Base-by-base conservation (phyloP, 768 basidiomycete genomes). In the Fibroporia radiculosa region DNA sequence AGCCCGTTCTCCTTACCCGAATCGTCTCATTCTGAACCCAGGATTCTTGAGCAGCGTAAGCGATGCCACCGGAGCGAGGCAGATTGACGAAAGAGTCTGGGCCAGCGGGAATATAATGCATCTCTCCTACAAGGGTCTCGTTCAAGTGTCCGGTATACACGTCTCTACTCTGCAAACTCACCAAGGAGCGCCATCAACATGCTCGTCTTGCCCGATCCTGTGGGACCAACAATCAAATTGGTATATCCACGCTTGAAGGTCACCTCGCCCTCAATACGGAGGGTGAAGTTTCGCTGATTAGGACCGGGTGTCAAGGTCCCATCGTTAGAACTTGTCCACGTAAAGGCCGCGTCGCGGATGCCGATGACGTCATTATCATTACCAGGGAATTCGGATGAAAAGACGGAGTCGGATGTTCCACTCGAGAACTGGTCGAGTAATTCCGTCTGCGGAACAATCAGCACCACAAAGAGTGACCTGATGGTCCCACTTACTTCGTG, bases 21-120 rank as follows among this genome's bases (percentile, higher is more conserved):
- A 88, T 84, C 0, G 84, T 87, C 47, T 83, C 84, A 51, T 88
- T 90, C 59, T 82, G 76, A 2, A 90, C 80, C 87, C 87, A 93
- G 3, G 84, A 79, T 57, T 90, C 86, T 59, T 93, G 89, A 3
- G 83, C 82, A 5, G 83, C 83, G 57, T 86, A 90, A 2, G 86
- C 80, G 25, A 93, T 72, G 3, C 88, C 87, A 1, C 70, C 71
- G 1, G 65, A 65, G 1, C 86, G 70, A 23, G 90, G 89, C 6
- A 93, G 73, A 50, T 76, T 79, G 58, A 74, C 86, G 71, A 76
- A 83, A 0, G 84, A 79, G 26, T 75, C 71, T 2, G 75, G 66
- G 11, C 65, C 59, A 13, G 66, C 64, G 1, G 72, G 74, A 8
- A 72, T 60, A 52, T 76, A 78, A 56, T 82, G 78, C 78, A 84